Percentiles rank a stretch among this genome's conserved stretches.
Conservation (phyloP, 441 rosid species). For the Croton setiger region DNA sequence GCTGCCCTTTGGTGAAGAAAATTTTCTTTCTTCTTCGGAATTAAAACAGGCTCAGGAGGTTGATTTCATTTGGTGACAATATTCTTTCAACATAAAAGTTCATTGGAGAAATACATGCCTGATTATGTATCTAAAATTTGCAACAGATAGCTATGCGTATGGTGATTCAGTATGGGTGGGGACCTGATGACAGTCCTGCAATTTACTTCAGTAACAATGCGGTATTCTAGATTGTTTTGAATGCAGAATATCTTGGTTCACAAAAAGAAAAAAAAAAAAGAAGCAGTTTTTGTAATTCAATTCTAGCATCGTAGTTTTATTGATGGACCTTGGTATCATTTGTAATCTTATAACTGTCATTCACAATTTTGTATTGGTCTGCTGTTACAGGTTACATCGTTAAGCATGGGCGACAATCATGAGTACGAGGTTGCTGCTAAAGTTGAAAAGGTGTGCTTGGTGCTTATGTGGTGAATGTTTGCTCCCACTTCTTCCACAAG, state of each 20-base stretch:
- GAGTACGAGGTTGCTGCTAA: constrained; percentile 87
- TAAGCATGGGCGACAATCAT: constrained; percentile 86
- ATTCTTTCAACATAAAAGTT: constrained; percentile 8
- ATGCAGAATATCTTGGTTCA: constrained; percentile 8
- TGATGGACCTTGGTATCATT: background rate
- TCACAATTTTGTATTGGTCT: constrained; percentile 18
- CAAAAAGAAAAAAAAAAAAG: background rate
- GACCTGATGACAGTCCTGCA: constrained; percentile 95
- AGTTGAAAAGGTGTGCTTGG: constrained; percentile 67
- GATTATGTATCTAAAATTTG: constrained; percentile 26
- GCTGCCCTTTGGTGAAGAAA: constrained; percentile 88
- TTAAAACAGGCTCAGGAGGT: constrained; percentile 92
- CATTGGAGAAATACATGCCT: constrained; percentile 8
- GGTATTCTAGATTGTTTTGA: constrained; percentile 44
- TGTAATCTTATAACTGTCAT: constrained; percentile 2
- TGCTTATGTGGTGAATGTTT: background rate
- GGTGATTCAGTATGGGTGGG: constrained; percentile 99
- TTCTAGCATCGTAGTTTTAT: background rate
- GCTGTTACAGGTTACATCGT: constrained; percentile 56
- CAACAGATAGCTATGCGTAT: constrained; percentile 87
- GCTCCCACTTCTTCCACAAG: background rate
- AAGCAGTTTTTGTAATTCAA: background rate
- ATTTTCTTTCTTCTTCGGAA: constrained; percentile 74
- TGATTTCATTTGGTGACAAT: constrained; percentile 21
- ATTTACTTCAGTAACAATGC: constrained; percentile 69